Evolutionary conservation across 139 green algal species (phyloP), one percentile per base, ranked within the genome.

Genomic region (Microglena sp.): DNA sequence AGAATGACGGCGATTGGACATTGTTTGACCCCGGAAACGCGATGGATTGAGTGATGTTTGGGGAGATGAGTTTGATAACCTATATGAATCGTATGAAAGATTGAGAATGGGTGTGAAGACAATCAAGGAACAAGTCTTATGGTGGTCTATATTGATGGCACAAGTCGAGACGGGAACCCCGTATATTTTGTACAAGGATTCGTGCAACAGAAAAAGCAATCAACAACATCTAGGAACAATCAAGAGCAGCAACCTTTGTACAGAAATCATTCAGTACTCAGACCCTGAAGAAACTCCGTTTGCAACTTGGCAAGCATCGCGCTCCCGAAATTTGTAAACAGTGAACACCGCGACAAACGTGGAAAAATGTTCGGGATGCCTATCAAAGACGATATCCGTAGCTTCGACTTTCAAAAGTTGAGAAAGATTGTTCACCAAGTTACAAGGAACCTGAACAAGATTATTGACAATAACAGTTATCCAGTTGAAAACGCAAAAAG

Each of bases 1-100:
- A 84, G 66, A 44, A 26, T 6, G 59, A 72, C 43, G 56, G 4
- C 33, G 30, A 58, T 30, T 74, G 68, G 68, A 53, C 34, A 2
- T 63, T 80, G 26, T 33, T 96, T 95, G 88, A 73, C 90, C 90
- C 32, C 90, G 92, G 67, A 87, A 92, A 71, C 44, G 45, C 24
- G 15, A 26, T 3, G 68, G 68, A 2, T 61, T 69, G 34, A 18
- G 18, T 2, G 36, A 69, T 24, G 31, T 55, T 1, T 34, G 26
- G 21, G 90, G 90, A 11, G 70, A 85, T 1, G 82, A 89, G 64
- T 94, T 95, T 70, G 75, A 87, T 56, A 64, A 45, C 36, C 70
- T 95, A 24, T 95, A 95, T 68, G 22, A n/a, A 1, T 7, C 2
- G 1, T 76, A 76, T 45, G 69, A 71, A 46, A 1, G 1, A 0